Evolutionary conservation across 164 flowering plant species (phyloP).

Genomic region (Echeveria elegans): DNA sequence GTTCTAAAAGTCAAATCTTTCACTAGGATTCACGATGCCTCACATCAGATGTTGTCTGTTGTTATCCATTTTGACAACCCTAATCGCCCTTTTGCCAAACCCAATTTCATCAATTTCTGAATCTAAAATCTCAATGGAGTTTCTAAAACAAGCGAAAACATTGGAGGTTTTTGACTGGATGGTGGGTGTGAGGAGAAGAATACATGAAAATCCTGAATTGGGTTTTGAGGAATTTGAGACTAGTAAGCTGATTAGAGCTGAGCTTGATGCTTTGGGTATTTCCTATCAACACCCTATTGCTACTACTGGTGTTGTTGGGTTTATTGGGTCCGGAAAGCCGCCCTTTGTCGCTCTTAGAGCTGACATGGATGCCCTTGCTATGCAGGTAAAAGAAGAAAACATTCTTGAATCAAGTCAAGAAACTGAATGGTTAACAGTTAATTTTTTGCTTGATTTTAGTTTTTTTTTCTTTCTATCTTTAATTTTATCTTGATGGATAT

Average conservation of each 20-base stretch:
- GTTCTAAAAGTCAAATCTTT: not conserved
- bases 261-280: conserved; percentile 68
- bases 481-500: no score
- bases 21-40: not conserved
- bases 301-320: conserved; percentile 67
- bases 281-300: conserved; percentile 62
- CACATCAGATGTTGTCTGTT: not conserved
- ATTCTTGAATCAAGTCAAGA: not conserved
- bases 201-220: not conserved
- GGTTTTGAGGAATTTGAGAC: conserved; percentile 70
- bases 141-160: not conserved
- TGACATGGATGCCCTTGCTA: conserved; percentile 86
- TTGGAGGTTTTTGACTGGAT: not conserved
- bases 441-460: not conserved
- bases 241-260: conserved; percentile 57
- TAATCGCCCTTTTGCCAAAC: not conserved
- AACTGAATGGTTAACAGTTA: not conserved
- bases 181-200: not conserved
- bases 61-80: not conserved
- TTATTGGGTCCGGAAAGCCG: conserved; percentile 58
- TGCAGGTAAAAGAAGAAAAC: conserved; percentile 34
- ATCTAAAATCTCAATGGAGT: not conserved
- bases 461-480: no score
- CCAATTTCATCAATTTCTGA: not conserved
- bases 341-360: conserved; percentile 86